Evolutionary conservation across 129 eudicot genomes (phyloP), one percentile per base, ranked within the genome.

Genomic region (Pulicaria dysenterica): DNA sequence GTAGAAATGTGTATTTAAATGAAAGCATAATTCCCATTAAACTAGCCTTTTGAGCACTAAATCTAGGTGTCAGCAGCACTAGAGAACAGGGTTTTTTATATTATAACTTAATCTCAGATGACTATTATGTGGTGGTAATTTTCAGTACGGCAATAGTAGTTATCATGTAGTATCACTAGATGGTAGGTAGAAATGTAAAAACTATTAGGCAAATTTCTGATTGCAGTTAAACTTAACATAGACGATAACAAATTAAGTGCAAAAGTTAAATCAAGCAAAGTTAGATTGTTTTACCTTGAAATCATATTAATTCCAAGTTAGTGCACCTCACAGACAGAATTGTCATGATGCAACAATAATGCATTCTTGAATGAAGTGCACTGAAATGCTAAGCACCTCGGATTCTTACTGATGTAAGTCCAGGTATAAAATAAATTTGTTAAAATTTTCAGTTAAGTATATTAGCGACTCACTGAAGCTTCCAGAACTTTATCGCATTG

Each of bases 51-150:
- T 57, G 64, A 60, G 73, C 58, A 71, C 73, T 17, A 72, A 19
- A 53, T 64, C 45, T 75, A 53, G 14, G 63, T 15, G 76, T 53
- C 82, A 66, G 39, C 79, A 58, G 65, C 83, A 74, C 67, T 58
- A 73, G 15, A 63, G 51, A 46, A n/a, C 41, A 65, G 7, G 55
- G 40, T 54, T 19, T 47, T 38, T 8, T 54, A 51, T 36, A 72
- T 55, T 62, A 62, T 44, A 64, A 64, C n/a, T 4, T 50, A 53
- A 62, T 54, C 57, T 53, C 77, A 77, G 45, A 51, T 77, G 45
- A 77, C 54, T 41, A 69, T 5, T 46, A 48, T n/a, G 40, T 67
- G 54, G n/a, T 46, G 75, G 36, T 68, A 58, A 77, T 43, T 41
- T 51, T 69, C 81, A 75, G n/a, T 9, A 61, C 15, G 38, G 34